These are phyloP conservation scores for Larix kaempferi DNA, from an alignment of 75 land plant genomes.

Conservation along the genomic window DNA sequence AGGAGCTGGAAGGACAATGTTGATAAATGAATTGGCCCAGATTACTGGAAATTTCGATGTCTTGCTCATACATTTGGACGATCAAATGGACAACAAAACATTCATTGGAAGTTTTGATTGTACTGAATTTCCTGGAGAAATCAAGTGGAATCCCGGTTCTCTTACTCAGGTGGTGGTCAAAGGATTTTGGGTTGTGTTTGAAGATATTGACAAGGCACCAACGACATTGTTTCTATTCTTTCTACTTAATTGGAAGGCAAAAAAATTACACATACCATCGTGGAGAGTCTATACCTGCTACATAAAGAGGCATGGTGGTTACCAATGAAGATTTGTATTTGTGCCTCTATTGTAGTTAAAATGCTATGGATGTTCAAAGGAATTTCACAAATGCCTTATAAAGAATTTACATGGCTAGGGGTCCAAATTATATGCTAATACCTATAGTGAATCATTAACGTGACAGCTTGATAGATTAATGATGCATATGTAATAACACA, in stretches of 20 bases:
- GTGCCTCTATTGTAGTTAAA: too few species aligned
- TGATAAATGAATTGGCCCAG: slow-evolving; percentile 66
- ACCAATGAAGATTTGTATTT: too few species aligned
- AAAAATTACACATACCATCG: slow-evolving; percentile 61
- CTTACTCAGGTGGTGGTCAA: slow-evolving; percentile 84
- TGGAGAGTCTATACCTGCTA: too few species aligned
- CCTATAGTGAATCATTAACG: too few species aligned
- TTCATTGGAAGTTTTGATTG: slow-evolving; percentile 86
- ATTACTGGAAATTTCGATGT: slow-evolving; percentile 71
- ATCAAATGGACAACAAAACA: slow-evolving; percentile 93
- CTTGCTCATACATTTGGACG: slow-evolving; percentile 87
- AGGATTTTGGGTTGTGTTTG: slow-evolving; percentile 94
- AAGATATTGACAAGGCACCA: slow-evolving; percentile 94
- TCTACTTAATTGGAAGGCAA: slow-evolving; percentile 80
- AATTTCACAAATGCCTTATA: too few species aligned
- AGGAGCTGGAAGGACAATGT: slow-evolving; percentile 84
- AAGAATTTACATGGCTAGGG: too few species aligned
- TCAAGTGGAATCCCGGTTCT: slow-evolving; percentile 98
- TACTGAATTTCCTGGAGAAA: slow-evolving; percentile 89
- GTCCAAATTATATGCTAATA: too few species aligned
- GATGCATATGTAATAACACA: too few species aligned
- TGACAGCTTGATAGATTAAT: too few species aligned
- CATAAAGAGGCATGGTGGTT: too few species aligned
- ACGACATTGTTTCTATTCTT: slow-evolving; percentile 72
- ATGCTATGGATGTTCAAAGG: too few species aligned